Base-by-base conservation (phyloP, 2,329 filamentous ascomycete genomes). In the Mycocentrospora acerina region DNA sequence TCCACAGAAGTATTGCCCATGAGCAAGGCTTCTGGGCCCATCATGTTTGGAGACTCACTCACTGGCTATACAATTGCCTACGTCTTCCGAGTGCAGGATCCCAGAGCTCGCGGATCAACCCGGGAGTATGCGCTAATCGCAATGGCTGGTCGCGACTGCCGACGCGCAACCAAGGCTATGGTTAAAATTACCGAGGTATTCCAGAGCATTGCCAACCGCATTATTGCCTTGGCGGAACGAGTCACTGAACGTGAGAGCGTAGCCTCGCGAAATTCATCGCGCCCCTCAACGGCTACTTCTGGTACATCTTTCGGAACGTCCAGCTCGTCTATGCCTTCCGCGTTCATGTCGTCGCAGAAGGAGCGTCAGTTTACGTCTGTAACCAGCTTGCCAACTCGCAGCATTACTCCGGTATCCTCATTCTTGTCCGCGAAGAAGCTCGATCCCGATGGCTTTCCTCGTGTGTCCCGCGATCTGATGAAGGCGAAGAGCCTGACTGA, bases 1-100 rank as follows among this genome's bases (percentile, higher is more conserved):
- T 80, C 76, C 42, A 78, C 75, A 42, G 78, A 81, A 54, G 69
- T 74, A 8, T 67, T 81, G 3, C 78, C 78, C 3, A 71, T 72
- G 24, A 76, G 77, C 32, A 73, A 78, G 27, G 74, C 77, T 0
- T 78, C 77, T 6, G 78, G 78, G 0, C 76, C 77, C n/a, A 63
- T 81, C 31, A 78, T 74, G 52, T 81, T 81, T 48, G 78, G 78
- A 18, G 78, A 81, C 45, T 68, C 74, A 0, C 69, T 70, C 14
- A 71, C 75, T 5, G 78, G 78, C 35, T 79, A 80, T 62, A 80
- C 78, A 13, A 77, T 81, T 35, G 77, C 78, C 28, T 81, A 79
- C 55, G 72, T 79, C 27, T 81, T 81, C 59, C 76, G 77, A 29
- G 70, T 81, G 13, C 74, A 75, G 11, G 78, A 81, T 51, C 76